A percentile compares a stretch with the other conserved stretches of the same genome.
Evolutionary conservation across 2,329 filamentous ascomycete species (phyloP).

Genomic region (Ophiostoma piceae): DNA sequence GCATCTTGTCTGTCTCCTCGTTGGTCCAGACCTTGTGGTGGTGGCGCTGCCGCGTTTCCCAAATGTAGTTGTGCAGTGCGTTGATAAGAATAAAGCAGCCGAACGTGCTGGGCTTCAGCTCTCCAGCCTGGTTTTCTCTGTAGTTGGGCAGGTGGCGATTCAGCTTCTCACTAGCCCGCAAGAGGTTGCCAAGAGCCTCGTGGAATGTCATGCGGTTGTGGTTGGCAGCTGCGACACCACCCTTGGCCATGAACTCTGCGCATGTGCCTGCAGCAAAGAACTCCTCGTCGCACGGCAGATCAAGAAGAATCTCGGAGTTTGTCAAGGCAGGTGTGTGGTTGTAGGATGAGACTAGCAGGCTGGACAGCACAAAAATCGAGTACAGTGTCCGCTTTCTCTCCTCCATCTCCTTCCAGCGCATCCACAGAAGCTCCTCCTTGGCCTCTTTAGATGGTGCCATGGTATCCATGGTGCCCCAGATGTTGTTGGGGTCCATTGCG

Average conservation of each 20-base stretch:
- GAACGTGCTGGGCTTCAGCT: constrained; percentile 80
- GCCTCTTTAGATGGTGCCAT: constrained; percentile 34
- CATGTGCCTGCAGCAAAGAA: constrained; percentile 79
- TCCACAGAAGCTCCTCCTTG: constrained; percentile 70
- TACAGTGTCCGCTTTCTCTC: constrained; percentile 92
- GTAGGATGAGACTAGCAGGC: constrained; percentile 83
- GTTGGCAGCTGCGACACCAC: constrained; percentile 63
- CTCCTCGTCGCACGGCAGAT: constrained; percentile 89
- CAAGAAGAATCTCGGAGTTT: constrained; percentile 86
- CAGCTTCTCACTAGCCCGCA: constrained; percentile 66
- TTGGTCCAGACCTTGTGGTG: constrained; percentile 84
- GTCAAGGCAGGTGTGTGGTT: constrained; percentile 87
- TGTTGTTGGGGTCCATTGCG: constrained; percentile 41
- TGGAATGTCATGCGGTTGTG: constrained; percentile 74
- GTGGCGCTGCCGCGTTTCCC: constrained; percentile 90
- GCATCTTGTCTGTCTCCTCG: constrained; percentile 92
- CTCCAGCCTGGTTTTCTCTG: constrained; percentile 46
- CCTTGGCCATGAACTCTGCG: constrained; percentile 73
- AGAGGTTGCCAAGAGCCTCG: constrained; percentile 70
- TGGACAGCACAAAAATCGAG: constrained; percentile 85
- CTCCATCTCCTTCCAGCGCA: constrained; percentile 81
- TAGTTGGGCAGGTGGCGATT: constrained; percentile 40
- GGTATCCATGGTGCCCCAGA: constrained; percentile 37
- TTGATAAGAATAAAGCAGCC: constrained; percentile 90
- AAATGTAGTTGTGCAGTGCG: constrained; percentile 94